phyloP scores from a whole-genome alignment of 2,329 filamentous ascomycete species.

The Phyllosticta citribraziliensis region DNA sequence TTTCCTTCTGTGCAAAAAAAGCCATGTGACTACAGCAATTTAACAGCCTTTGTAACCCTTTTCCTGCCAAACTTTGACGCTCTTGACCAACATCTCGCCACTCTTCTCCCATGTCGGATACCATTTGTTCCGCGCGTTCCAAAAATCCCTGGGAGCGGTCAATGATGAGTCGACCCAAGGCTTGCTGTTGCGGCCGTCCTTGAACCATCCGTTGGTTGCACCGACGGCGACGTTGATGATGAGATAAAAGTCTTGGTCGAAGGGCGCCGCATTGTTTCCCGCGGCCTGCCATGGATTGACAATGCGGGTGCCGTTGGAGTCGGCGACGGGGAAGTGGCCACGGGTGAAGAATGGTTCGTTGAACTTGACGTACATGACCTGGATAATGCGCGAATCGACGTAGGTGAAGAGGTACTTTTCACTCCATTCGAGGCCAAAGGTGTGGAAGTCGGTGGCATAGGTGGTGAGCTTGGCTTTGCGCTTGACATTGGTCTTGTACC shows the following conservation, averaged over 20 bases:
- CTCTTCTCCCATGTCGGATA: constrained; percentile 56
- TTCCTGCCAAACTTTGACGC: constrained; percentile 49
- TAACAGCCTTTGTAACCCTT: constrained; percentile 38
- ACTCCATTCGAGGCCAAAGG: constrained; percentile 75
- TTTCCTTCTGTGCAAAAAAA: not conserved
- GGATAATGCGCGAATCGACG: constrained; percentile 67
- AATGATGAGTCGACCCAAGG: constrained; percentile 65
- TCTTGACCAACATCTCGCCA: constrained; percentile 58
- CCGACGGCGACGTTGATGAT: constrained; percentile 69
- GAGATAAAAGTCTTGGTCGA: constrained; percentile 67
- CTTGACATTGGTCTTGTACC: constrained; percentile 78
- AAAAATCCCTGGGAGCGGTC: constrained; percentile 67
- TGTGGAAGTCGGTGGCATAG: constrained; percentile 60
- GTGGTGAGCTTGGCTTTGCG: constrained; percentile 64
- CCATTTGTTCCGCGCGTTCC: constrained; percentile 57
- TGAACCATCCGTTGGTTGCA: constrained; percentile 74
- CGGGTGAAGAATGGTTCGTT: constrained; percentile 57
- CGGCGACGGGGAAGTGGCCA: constrained; percentile 55
- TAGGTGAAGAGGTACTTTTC: constrained; percentile 85
- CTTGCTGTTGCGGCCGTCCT: constrained; percentile 61
- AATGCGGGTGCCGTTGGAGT: constrained; percentile 56
- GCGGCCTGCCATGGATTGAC: constrained; percentile 55
- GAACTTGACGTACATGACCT: constrained; percentile 71
- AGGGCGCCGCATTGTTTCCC: constrained; percentile 54
- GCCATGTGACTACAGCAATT: not conserved